Percentiles rank a stretch among this genome's conserved stretches.
phyloP scores from a whole-genome alignment of 495 filamentous ascomycete genomes.

The Aspergillus steynii region DNA sequence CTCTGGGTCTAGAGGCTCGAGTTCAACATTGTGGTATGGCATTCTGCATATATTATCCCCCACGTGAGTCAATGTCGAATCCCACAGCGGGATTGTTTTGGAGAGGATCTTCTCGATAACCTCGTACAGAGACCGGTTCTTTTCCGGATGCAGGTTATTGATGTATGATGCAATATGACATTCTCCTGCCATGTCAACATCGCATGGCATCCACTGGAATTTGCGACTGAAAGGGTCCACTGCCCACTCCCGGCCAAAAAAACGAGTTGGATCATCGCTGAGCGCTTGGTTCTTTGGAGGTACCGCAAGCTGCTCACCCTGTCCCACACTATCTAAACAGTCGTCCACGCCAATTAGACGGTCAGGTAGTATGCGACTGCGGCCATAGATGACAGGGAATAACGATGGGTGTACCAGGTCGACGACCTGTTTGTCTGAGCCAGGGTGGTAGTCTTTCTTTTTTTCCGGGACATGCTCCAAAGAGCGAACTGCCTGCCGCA shows the following conservation, averaged over 20 bases:
- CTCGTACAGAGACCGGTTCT: conserved; percentile 49
- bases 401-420: conserved; percentile 64
- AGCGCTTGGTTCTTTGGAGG: conserved; percentile 10
- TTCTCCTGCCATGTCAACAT: conserved; percentile 41
- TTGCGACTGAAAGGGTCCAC: conserved; percentile 18
- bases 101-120: conserved; percentile 52
- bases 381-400: conserved; percentile 59
- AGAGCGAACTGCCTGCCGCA: conserved; percentile 26
- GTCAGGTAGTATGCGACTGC: conserved; percentile 44
- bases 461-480: conserved; percentile 52
- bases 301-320: conserved; percentile 33
- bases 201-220: conserved; percentile 63
- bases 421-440: conserved; percentile 54
- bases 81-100: conserved; percentile 54
- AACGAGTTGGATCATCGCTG: no score
- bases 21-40: conserved; percentile 18
- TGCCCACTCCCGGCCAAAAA: not conserved
- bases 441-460: conserved; percentile 61
- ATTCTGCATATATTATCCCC: conserved; percentile 20
- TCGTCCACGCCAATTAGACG: conserved; percentile 39
- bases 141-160: conserved; percentile 59
- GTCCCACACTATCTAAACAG: conserved; percentile 39
- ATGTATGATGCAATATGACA: conserved; percentile 51
- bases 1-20: conserved; percentile 10
- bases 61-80: conserved; percentile 32